Evolutionary conservation across 495 filamentous ascomycete species (phyloP), one percentile per base, ranked within the genome.

Genomic region (Cercophora scortea): DNA sequence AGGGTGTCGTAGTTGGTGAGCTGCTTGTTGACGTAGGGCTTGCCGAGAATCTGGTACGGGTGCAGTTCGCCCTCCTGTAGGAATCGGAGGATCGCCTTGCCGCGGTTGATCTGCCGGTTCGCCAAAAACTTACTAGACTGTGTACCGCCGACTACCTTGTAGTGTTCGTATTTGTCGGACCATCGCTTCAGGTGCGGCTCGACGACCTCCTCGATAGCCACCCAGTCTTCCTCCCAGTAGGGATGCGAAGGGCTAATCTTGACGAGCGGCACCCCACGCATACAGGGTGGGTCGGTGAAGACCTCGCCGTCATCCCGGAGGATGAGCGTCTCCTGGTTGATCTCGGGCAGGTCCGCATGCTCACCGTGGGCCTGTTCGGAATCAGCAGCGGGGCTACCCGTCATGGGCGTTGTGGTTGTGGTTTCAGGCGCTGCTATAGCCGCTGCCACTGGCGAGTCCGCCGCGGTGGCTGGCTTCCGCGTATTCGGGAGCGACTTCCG

Each of bases 1-100:
- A 78, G 62, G 0, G 69, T 76, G 48, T 78, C 73, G 56, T 78
- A 78, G 45, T 70, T 67, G 39, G 63, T 64, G n/a, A 75, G 62
- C 6, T 59, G 58, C 45, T 64, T 65, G 47, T 56, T 68, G 53
- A 76, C 59, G 55, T 61, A 70, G 8, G 63, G 52, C 53, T 76
- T 76, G 34, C 54, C 66, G 12, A 75, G 61, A 15, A 78, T 66
- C 54, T 78, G 74, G 57, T 73, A 76, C 4, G 74, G 74, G 49
- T 75, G 72, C 40, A 76, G 64, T n/a, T 66, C 57, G 12, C 67
- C 73, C 3, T 69, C 61, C 11, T 61, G 42, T 5, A 78, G 59
- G 47, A 73, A 78, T 47, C 66, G 59, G 32, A 76, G 56, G 9
- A 75, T 66, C 6, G 68, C 39, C 10, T 67, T 64, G 43, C 74